Evolutionary conservation across 441 rosid species (phyloP), one percentile per base, ranked within the genome.

Genomic region (Viola pubescens): DNA sequence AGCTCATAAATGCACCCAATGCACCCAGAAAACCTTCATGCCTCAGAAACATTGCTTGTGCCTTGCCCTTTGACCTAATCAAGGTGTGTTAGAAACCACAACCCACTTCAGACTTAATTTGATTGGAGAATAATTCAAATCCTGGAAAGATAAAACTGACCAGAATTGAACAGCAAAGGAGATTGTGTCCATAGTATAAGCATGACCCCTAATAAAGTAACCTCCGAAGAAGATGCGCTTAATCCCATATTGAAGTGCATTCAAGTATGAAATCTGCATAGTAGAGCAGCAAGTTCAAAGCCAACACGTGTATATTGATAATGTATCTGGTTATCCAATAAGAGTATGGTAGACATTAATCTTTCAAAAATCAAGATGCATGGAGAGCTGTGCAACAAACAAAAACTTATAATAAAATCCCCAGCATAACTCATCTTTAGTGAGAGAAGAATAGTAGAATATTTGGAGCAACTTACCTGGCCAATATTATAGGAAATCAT

Each of bases 21-120:
- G 98, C 99, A 62, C 99, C 99, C 59, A 91, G 72, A 77, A 94
- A 94, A 9, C 98, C 99, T 89, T 94, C 99, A 70, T 91, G 99
- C 64, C 98, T 84, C 73, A 94, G 75, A 79, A 91, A 94, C 97
- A 94, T 91, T 71, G 98, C 99, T 70, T 91, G 85, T 68, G 88
- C 88, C 69, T 87, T 89, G 51, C 98, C 98, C 66, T 86, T 79
- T 56, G 98, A 94, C 99, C 99, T 94, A 67, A 39, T 65, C n/a
- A 66, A 74, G 50, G 63, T 68, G 57, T 48, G 54, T 53, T 41
- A 43, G 53, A 58, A 46, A 46, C n/a, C n/a, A 46, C 40, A 51
- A 11, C 56, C 38, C 9, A 41, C 45, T 52, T 58, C 44, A 49
- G 55, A 11, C 50, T 61, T 48, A 55, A 7, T 45, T 37, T 19